phyloP scores from a whole-genome alignment of 225 moss, liverwort and hornwort species.

The Rhytidiadelphus loreus region DNA sequence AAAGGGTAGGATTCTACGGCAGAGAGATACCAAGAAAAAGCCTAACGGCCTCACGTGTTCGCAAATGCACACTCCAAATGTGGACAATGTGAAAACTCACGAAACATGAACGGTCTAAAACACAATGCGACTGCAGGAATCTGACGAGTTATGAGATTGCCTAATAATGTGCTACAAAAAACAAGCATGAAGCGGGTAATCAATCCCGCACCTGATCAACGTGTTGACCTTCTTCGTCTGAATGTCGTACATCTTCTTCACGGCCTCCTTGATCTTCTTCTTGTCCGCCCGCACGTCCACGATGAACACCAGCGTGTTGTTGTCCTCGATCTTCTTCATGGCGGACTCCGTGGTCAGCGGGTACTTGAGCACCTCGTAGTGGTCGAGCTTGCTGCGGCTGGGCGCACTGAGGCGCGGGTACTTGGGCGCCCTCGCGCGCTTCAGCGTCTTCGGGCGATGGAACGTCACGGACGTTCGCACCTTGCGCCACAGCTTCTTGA shows the following conservation, averaged over 20 bases:
- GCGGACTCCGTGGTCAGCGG: slow-evolving; percentile 81
- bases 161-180: not conserved
- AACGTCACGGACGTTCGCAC: slow-evolving; percentile 77
- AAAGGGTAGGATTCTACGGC: not conserved
- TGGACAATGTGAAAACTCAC: not conserved
- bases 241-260: slow-evolving; percentile 91
- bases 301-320: slow-evolving; percentile 84
- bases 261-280: slow-evolving; percentile 79
- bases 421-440: slow-evolving; percentile 61
- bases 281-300: slow-evolving; percentile 74
- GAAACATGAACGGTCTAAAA: no score
- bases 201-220: slow-evolving; percentile 46
- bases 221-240: slow-evolving; percentile 90
- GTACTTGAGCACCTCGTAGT: slow-evolving; percentile 84
- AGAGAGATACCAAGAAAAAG: not conserved
- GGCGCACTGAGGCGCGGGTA: slow-evolving; percentile 68
- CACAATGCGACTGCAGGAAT: no score
- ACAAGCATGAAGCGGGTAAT: not conserved
- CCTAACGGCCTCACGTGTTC: not conserved
- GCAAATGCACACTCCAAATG: not conserved
- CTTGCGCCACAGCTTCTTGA: slow-evolving; percentile 82
- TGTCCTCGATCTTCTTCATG: slow-evolving; percentile 94
- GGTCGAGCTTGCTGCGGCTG: slow-evolving; percentile 63
- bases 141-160: not conserved
- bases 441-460: slow-evolving; percentile 68